Conservation (phyloP, 2,329 filamentous ascomycete genomes). For the Aspergillus fijiensis region DNA sequence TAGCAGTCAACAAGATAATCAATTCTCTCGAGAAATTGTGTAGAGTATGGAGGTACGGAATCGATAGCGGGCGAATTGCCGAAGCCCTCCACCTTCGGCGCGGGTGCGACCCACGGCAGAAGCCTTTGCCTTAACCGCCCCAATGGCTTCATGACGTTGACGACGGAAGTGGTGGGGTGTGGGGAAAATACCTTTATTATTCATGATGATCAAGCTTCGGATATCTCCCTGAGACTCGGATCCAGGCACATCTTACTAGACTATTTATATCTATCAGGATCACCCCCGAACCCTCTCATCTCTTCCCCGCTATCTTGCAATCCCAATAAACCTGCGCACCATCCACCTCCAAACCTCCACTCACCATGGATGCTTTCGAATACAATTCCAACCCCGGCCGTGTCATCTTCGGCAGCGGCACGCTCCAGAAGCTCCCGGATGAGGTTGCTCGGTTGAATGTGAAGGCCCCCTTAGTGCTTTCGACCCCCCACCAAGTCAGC, state of each 20-base stretch:
- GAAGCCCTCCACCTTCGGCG: slow-evolving; percentile 9
- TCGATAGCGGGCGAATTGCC: slow-evolving; percentile 10
- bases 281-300: background rate
- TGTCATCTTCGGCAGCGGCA: slow-evolving; percentile 59
- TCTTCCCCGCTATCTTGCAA: background rate
- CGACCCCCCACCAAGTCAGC: slow-evolving; percentile 52
- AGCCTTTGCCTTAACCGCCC: slow-evolving; percentile 11
- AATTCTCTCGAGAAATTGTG: background rate
- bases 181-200: slow-evolving; percentile 21
- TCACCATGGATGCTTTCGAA: slow-evolving; percentile 54
- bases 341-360: background rate
- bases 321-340: background rate
- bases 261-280: background rate
- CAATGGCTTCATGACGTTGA: slow-evolving; percentile 17
- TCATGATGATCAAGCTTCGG: slow-evolving; percentile 26
- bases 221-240: background rate
- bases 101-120: slow-evolving; percentile 20
- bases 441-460: slow-evolving; percentile 48
- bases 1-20: too few species aligned
- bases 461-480: slow-evolving; percentile 56
- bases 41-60: background rate
- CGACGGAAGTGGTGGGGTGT: slow-evolving; percentile 18
- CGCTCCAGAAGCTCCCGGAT: slow-evolving; percentile 49
- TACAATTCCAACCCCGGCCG: slow-evolving; percentile 56
- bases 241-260: background rate